These are phyloP conservation scores for Arthrobotrys musiformis DNA, from an alignment of 2,329 filamentous ascomycete genomes.

Conservation along the genomic window DNA sequence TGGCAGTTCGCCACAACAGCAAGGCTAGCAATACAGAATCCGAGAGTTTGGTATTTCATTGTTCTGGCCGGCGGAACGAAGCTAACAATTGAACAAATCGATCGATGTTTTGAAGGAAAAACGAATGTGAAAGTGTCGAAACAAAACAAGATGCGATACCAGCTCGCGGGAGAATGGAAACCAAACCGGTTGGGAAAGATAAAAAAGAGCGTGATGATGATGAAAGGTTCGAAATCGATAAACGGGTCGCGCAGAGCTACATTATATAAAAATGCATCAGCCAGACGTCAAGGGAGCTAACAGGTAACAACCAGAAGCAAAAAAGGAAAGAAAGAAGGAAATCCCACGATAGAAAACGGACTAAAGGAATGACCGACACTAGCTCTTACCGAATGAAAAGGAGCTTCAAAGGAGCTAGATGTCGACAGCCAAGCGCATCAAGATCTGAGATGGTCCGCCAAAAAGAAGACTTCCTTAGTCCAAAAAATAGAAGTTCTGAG, in stretches of 20 bases:
- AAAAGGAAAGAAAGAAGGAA: background rate
- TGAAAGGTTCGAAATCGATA: slow-evolving; percentile 11
- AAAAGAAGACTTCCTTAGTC: slow-evolving; percentile 11
- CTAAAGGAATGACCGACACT: slow-evolving; percentile 14
- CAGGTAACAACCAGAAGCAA: slow-evolving; percentile 13
- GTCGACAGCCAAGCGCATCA: slow-evolving; percentile 27
- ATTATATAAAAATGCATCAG: slow-evolving; percentile 29
- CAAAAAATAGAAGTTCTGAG: slow-evolving; percentile 17
- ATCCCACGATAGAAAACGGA: slow-evolving; percentile 31
- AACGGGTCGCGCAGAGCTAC: background rate
- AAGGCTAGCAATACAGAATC: slow-evolving; percentile 11
- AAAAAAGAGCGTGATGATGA: slow-evolving; percentile 19
- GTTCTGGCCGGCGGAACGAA: slow-evolving; percentile 6
- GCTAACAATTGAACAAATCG: background rate
- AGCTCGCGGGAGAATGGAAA: slow-evolving; percentile 31
- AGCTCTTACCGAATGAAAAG: slow-evolving; percentile 13
- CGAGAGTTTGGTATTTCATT: slow-evolving; percentile 50
- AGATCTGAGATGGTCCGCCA: slow-evolving; percentile 12
- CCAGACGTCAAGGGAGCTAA: too few species aligned
- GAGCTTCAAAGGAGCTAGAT: slow-evolving; percentile 26
- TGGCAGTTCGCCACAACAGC: slow-evolving; percentile 35
- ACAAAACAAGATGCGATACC: slow-evolving; percentile 16
- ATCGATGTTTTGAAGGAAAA: background rate
- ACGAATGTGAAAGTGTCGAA: background rate
- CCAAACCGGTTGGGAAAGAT: slow-evolving; percentile 39